A percentile compares a stretch with the other conserved stretches of the same genome.
Conservation (phyloP, 345 rosid genomes). For the Barbarea vulgaris region DNA sequence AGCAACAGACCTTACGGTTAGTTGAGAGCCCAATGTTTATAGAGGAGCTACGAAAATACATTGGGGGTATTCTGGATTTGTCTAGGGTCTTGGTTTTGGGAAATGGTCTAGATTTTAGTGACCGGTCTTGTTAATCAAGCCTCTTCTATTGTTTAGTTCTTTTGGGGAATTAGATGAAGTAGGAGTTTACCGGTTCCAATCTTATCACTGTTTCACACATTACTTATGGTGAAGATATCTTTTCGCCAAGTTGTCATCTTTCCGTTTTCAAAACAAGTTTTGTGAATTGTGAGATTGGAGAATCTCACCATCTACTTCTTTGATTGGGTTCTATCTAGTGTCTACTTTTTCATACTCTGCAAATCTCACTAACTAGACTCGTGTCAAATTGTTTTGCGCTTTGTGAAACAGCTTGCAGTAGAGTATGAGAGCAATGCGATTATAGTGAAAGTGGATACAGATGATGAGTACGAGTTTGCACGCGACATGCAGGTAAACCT, state of each 20-base stretch:
- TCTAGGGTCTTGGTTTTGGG: slow-evolving; percentile 22
- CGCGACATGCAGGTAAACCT: slow-evolving; percentile 75
- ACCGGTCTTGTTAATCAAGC: not conserved
- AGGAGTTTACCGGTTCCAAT: not conserved
- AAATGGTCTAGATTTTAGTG: not conserved
- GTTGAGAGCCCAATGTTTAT: not conserved
- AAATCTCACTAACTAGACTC: not conserved
- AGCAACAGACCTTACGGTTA: not conserved
- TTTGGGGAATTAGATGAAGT: not conserved
- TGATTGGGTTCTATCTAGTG: not conserved
- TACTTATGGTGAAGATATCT: not conserved
- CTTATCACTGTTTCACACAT: not conserved
- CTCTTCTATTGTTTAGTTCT: not conserved
- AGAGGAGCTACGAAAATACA: not conserved
- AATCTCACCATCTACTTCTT: not conserved
- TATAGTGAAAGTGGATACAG: slow-evolving; percentile 90
- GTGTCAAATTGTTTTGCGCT: not conserved
- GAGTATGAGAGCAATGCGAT: slow-evolving; percentile 79
- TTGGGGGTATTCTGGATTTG: not conserved
- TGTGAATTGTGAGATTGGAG: not conserved
- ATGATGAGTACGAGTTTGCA: slow-evolving; percentile 89
- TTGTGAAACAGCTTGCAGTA: slow-evolving; percentile 71
- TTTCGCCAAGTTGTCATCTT: not conserved
- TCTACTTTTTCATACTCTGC: not conserved
- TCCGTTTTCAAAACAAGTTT: not conserved